Percentiles rank a stretch among this genome's conserved stretches.
Evolutionary conservation across 129 eudicot species (phyloP).

Genomic region (Escallonia rubra): DNA sequence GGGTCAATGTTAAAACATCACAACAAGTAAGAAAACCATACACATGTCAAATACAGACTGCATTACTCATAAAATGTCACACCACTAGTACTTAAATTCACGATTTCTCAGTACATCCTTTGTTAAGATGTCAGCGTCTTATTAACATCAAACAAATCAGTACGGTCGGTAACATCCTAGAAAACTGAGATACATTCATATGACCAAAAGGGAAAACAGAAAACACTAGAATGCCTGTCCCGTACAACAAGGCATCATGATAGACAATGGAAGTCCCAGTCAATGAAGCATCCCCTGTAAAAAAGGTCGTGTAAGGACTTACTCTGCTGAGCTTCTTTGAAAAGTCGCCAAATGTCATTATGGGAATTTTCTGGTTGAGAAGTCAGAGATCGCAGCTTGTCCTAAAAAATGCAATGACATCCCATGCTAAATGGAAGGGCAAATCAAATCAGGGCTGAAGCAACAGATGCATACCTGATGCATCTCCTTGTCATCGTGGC

Average conservation of each 20-base stretch:
- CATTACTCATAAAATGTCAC: too few species aligned
- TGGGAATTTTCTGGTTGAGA: conserved; percentile 29
- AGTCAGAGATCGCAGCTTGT: conserved; percentile 12
- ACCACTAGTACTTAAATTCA: too few species aligned
- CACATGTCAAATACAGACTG: background rate
- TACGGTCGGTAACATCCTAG: too few species aligned
- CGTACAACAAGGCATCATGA: too few species aligned
- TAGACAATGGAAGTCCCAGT: too few species aligned
- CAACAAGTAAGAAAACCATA: background rate
- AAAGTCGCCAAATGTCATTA: conserved; percentile 48
- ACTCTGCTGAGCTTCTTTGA: conserved; percentile 68
- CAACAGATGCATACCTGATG: conserved; percentile 29
- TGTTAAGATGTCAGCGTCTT: too few species aligned
- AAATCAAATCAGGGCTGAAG: background rate
- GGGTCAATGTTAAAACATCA: conserved; percentile 1
- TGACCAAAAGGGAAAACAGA: background rate
- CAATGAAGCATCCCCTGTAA: too few species aligned
- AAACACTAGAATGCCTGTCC: background rate
- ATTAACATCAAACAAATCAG: too few species aligned
- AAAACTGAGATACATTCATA: background rate
- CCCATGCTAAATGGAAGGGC: background rate
- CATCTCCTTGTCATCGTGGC: conserved; percentile 19
- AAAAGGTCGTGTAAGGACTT: conserved; percentile 8
- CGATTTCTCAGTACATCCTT: too few species aligned
- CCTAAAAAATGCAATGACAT: conserved; percentile 12